Evolutionary conservation across 345 rosid species (phyloP), one percentile per base, ranked within the genome.

Genomic region (Sisymbrium altissimum): DNA sequence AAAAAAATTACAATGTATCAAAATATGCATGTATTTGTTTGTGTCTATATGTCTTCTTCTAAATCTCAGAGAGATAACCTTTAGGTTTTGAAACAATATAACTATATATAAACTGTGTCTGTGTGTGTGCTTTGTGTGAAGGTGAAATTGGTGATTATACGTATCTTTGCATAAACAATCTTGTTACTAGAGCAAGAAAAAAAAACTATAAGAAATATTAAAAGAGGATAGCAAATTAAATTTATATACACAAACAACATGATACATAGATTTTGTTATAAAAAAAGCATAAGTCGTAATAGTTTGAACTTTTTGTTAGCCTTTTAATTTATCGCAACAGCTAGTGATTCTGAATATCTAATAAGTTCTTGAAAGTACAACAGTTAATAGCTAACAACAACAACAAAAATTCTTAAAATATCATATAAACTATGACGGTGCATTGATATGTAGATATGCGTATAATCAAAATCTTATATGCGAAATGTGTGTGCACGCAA

Each of bases 391-490:
- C 15, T 48, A 18, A 48, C 4, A 58, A 58, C n/a, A 58, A 12
- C 14, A 58, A 7, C 14, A 61, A 39, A 61, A 39, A 5, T n/a
- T 36, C 2, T 44, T 27, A 18, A 44, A 45, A 64, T 65, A 25
- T 25, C 10, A 30, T 59, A 49, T 17, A 38, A n/a, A 4, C 4
- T n/a, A 58, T 49, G 54, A 40, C 23, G 29, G 44, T 66, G 52
- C 29, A 49, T 30, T 75, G 79, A 68, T 68, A 50, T 68, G 79
- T n/a, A n/a, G n/a, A n/a, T n/a, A n/a, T n/a, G n/a, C n/a, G n/a
- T n/a, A n/a, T n/a, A n/a, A n/a, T n/a, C n/a, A n/a, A n/a, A n/a
- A n/a, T n/a, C n/a, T n/a, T n/a, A n/a, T n/a, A n/a, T n/a, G 11
- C 3, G 23, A 48, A 50, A 68, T 75, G 64, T 41, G 74, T 5